Percentiles rank a stretch among this genome's conserved stretches.
Conservation (phyloP, 2,329 filamentous ascomycete species). For the Pseudogymnoascus sp. region DNA sequence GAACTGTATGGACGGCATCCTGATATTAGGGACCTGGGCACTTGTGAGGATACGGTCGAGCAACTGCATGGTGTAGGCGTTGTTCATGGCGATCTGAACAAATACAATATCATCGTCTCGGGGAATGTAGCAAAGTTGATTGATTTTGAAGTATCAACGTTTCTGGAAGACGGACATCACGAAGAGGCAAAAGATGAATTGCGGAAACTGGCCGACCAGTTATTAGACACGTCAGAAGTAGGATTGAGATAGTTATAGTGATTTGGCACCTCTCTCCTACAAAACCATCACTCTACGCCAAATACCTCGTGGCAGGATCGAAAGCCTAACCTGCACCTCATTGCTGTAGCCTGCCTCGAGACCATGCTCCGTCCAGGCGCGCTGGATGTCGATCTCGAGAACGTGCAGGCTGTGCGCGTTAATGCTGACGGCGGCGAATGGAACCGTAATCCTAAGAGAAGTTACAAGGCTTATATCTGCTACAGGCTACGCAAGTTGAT, state of each 20-base stretch:
- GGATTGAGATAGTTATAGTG: not conserved
- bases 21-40: not conserved
- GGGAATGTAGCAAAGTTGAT: not conserved
- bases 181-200: not conserved
- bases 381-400: conserved; percentile 66
- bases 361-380: conserved; percentile 68
- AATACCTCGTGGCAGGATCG: not conserved
- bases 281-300: not conserved
- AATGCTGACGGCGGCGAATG: conserved; percentile 50
- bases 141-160: not conserved
- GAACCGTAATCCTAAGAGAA: too few relatives aligned
- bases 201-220: not conserved
- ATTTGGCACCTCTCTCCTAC: not conserved
- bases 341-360: conserved; percentile 70
- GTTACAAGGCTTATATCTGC: too few relatives aligned
- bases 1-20: not conserved
- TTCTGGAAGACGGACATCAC: not conserved
- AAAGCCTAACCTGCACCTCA: conserved; percentile 54
- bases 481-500: too few relatives aligned
- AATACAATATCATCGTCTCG: conserved; percentile 5
- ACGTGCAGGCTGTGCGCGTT: conserved; percentile 47
- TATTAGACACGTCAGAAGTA: not conserved
- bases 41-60: not conserved
- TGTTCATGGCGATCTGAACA: conserved; percentile 4
- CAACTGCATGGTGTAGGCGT: not conserved